phyloP scores from a whole-genome alignment of 2,329 filamentous ascomycete species.

The Xylaria sp. region DNA sequence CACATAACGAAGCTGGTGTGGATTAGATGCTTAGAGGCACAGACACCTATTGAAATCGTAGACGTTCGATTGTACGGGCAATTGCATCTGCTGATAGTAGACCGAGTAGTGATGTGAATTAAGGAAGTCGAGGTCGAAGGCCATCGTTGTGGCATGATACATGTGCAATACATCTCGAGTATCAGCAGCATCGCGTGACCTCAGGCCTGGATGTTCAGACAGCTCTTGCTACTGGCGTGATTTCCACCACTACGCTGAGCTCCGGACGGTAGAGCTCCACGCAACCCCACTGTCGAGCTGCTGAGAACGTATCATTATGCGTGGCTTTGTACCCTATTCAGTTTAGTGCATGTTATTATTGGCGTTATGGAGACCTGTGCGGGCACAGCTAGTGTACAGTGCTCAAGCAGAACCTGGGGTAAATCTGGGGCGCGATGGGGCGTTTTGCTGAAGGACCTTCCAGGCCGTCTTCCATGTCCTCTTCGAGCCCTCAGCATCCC shows the following conservation, averaged over 20 bases:
- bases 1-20: background rate
- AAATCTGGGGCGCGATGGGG: conserved; percentile 43
- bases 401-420: conserved; percentile 40
- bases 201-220: conserved; percentile 39
- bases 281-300: conserved; percentile 16
- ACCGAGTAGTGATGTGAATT: conserved; percentile 8
- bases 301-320: conserved; percentile 38
- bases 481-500: background rate
- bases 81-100: conserved; percentile 12
- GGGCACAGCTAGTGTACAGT: conserved; percentile 11
- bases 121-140: background rate
- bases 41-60: background rate
- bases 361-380: conserved; percentile 3
- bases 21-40: no score
- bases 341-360: conserved; percentile 32
- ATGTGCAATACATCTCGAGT: conserved; percentile 34
- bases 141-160: conserved; percentile 35
- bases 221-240: conserved; percentile 47
- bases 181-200: conserved; percentile 45
- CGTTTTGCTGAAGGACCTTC: conserved; percentile 8
- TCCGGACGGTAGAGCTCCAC: conserved; percentile 18
- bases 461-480: conserved; percentile 1
- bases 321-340: conserved; percentile 36
- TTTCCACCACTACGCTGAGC: conserved; percentile 30
- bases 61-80: background rate